Evolutionary conservation across 768 basidiomycete species (phyloP), one percentile per base, ranked within the genome.

Genomic region (Phaeolepiota aurea): DNA sequence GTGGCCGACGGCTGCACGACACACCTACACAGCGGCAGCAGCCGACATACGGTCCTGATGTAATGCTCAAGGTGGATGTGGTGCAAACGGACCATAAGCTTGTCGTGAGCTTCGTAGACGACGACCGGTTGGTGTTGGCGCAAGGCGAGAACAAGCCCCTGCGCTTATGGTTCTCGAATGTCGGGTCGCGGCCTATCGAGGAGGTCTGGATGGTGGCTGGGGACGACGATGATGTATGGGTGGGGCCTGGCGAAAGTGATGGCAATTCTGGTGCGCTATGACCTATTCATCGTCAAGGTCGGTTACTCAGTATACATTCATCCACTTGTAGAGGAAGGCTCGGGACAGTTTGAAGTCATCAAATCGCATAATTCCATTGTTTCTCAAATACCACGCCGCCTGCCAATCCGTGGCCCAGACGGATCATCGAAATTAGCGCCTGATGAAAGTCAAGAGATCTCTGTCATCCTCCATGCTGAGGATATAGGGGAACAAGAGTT

Each of bases 1-100:
- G 77, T n/a, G 91, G 92, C 11, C 76, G 69, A 33, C 68, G 91
- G 38, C 65, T 96, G 9, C 78, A 92, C 39, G 76, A 79, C 40
- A 91, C 90, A 2, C 69, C 73, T 20, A 63, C 72, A 11, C 86
- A 93, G 49, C 67, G 81, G 34, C 77, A 82, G 47, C 68, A 56
- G 20, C 76, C 77, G 9, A 75, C 76, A 2, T 93, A 94, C 54
- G 82, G 79, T 7, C 70, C 79, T 7, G 83, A 94, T 54, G 56
- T 73, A 4, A 50, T 73, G 21, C 68, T 87, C 48, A 65, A 64
- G 23, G 65, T 84, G 3, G 67, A 77, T 9, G 74, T 96, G 9
- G 74, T 77, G 34, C 71, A 79, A 30, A 71, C 79, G 2, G 67
- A 74, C 20, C 82, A 88, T 41, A 73, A 78, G 38, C 62, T 97